Base-by-base conservation (phyloP, 495 filamentous ascomycete genomes). In the Neurospora tetraspora region DNA sequence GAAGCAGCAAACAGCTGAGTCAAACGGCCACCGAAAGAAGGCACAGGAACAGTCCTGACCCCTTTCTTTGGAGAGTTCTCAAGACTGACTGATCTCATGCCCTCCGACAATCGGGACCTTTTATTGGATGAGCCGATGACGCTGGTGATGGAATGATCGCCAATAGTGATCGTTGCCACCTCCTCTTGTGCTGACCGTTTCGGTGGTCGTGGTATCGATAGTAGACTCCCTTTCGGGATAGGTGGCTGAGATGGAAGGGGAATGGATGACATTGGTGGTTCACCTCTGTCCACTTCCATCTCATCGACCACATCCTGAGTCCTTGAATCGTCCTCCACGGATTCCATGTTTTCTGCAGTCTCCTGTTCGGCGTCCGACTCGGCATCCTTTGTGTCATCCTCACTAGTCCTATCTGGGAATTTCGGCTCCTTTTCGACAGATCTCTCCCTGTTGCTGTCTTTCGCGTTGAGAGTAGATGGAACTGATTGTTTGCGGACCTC, bases 91-190 rank as follows among this genome's bases (percentile, higher is more conserved):
- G 37, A 61, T 8, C 3, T 71, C 38, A 71, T 70, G 18, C 39
- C 18, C 23, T 75, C 76, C 7, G 70, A 77, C n/a, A 77, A 71
- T 40, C 80, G 79, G 45, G 75, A 76, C 61, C 80, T 82, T 74
- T 87, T 88, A 2, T 79, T 72, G 27, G 81, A 76, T 12, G 80
- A 82, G 2, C 86, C 85, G 68, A 87, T 83, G 34, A 84, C 76
- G 42, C 81, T 85, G 1, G 82, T 94, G 27, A 94, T 89, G 1
- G 93, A 94, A 45, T 88, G 89, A 70, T 92, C 87, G 4, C 93
- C 95, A 71, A 98, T 92, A 0, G 93, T 97, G 39, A 98, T 96
- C 3, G 93, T 97, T 39, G 95, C 94, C 69, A 90, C 83, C 78
- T 94, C 91, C n/a, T 65, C 53, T 65, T 86, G 84, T 7, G 87